A percentile compares a stretch with the other conserved stretches of the same genome.
These are phyloP conservation scores for Galerina sulciceps DNA, from an alignment of 768 basidiomycete species.

Conservation along the genomic window DNA sequence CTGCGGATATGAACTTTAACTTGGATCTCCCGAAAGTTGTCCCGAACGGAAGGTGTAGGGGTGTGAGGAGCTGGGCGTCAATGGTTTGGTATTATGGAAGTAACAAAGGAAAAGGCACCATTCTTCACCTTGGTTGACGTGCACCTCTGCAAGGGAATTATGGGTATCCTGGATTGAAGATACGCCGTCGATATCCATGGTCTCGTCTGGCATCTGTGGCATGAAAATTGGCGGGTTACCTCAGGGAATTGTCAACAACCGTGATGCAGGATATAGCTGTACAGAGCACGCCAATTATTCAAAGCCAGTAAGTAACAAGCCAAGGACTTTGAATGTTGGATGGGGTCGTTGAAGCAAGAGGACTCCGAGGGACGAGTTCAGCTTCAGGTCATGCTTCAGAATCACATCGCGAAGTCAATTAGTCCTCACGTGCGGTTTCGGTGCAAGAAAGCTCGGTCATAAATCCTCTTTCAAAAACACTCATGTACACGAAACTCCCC, in stretches of 20 bases:
- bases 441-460: background rate
- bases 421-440: conserved; percentile 30
- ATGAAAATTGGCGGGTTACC: background rate
- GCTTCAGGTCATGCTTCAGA: conserved; percentile 23
- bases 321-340: background rate
- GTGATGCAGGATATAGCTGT: background rate
- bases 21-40: conserved; percentile 74
- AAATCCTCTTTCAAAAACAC: too few species aligned
- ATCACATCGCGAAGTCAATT: conserved; percentile 34
- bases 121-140: conserved; percentile 17
- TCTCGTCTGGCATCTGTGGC: conserved; percentile 40
- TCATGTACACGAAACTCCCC: too few species aligned
- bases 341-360: conserved; percentile 8
- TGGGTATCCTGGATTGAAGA: conserved; percentile 9
- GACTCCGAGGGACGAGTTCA: conserved; percentile 13
- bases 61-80: conserved; percentile 11
- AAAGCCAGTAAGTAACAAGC: background rate
- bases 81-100: background rate
- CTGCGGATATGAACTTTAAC: conserved; percentile 86
- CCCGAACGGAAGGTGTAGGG: conserved; percentile 38
- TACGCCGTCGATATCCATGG: conserved; percentile 47
- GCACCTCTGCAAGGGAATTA: conserved; percentile 6
- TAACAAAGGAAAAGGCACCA: background rate
- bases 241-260: background rate
- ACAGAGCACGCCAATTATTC: background rate